These are phyloP conservation scores for Tricharina praecox DNA, from an alignment of 495 filamentous ascomycete genomes.

Conservation along the genomic window DNA sequence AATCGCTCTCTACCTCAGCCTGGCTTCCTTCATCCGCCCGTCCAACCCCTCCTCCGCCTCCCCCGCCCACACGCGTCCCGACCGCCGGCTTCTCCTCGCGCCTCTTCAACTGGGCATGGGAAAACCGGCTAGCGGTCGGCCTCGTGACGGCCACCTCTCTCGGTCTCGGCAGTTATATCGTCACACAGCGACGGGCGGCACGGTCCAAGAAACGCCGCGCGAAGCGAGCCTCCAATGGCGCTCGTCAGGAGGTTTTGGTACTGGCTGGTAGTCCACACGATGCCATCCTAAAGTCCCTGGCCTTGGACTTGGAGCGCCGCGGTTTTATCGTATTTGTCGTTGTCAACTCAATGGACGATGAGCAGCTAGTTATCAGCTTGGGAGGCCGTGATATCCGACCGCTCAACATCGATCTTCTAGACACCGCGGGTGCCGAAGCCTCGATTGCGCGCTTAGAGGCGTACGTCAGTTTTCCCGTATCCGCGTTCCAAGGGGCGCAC, in stretches of 20 bases:
- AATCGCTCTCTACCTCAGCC: background rate
- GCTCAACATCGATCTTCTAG: slow-evolving; percentile 64
- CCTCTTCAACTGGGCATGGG: background rate
- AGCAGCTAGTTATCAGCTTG: slow-evolving; percentile 58
- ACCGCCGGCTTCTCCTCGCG: background rate
- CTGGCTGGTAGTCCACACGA: slow-evolving; percentile 63
- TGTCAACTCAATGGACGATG: slow-evolving; percentile 62
- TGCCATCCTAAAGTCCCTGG: slow-evolving; percentile 62
- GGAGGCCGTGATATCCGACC: slow-evolving; percentile 58
- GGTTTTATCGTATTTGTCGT: slow-evolving; percentile 90
- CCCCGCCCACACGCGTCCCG: background rate
- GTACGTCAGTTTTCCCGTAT: slow-evolving; percentile 54
- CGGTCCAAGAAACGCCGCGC: slow-evolving; percentile 44
- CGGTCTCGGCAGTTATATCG: slow-evolving; percentile 1
- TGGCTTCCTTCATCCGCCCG: slow-evolving; percentile 5
- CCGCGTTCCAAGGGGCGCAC: slow-evolving; percentile 51
- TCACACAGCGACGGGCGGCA: background rate
- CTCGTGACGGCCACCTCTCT: background rate
- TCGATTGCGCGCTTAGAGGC: slow-evolving; percentile 48
- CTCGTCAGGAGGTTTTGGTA: slow-evolving; percentile 74
- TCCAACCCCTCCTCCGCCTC: background rate
- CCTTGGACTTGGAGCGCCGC: slow-evolving; percentile 69
- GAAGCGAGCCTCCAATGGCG: slow-evolving; percentile 61
- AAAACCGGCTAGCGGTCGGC: background rate
- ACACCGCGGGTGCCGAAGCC: slow-evolving; percentile 37